Conservation (phyloP, 2,329 filamentous ascomycete genomes). For the Apiospora phragmitis region DNA sequence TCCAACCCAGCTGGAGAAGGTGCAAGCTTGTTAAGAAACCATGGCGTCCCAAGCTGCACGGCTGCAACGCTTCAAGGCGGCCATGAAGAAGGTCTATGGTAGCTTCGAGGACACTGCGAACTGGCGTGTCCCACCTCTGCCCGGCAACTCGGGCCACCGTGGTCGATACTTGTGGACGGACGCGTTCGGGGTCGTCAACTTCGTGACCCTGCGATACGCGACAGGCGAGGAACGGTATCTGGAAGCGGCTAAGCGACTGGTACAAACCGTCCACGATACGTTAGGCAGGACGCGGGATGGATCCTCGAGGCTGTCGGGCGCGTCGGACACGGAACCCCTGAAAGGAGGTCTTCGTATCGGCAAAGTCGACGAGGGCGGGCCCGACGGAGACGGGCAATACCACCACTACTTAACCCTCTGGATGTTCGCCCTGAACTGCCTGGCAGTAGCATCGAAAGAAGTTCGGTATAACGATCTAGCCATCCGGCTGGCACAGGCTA, state of each 20-base stretch:
- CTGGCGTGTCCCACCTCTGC: slow-evolving; percentile 16
- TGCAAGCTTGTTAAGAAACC: neutral
- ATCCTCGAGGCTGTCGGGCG: slow-evolving; percentile 45
- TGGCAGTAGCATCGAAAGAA: slow-evolving; percentile 48
- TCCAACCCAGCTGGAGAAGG: neutral
- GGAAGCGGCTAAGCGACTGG: slow-evolving; percentile 47
- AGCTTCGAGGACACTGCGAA: neutral
- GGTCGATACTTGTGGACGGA: slow-evolving; percentile 64
- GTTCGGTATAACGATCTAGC: slow-evolving; percentile 50
- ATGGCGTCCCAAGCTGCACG: neutral
- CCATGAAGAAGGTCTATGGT: slow-evolving; percentile 4
- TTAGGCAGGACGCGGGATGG: slow-evolving; percentile 55
- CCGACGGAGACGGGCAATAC: slow-evolving; percentile 60
- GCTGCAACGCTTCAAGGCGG: neutral
- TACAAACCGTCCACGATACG: slow-evolving; percentile 50
- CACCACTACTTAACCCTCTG: slow-evolving; percentile 62
- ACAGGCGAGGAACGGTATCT: slow-evolving; percentile 42
- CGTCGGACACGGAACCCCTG: slow-evolving; percentile 51
- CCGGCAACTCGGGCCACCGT: slow-evolving; percentile 52
- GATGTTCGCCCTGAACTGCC: slow-evolving; percentile 62
- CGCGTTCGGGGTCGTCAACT: slow-evolving; percentile 59
- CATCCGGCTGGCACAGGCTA: slow-evolving; percentile 50
- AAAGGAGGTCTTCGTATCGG: slow-evolving; percentile 59
- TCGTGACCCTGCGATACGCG: slow-evolving; percentile 53
- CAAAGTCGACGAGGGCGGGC: slow-evolving; percentile 48